These are phyloP conservation scores for Suillus variegatus DNA, from an alignment of 768 basidiomycete genomes.

Conservation along the genomic window DNA sequence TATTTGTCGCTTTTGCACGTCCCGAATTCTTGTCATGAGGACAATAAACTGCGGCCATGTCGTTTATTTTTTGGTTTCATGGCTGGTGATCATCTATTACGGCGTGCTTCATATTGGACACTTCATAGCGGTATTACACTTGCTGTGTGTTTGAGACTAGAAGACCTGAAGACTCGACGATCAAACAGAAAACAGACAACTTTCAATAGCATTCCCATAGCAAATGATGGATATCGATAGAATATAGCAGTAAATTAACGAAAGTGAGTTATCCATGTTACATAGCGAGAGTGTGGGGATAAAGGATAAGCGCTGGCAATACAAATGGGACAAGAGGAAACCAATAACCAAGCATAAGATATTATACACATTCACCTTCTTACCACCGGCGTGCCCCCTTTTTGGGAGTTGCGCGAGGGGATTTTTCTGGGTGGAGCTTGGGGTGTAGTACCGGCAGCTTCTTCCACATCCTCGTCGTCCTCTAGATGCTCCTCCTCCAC, in stretches of 20 bases:
- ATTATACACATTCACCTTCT: neutral
- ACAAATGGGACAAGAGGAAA: neutral
- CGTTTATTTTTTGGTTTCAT: neutral
- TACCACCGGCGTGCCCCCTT: neutral
- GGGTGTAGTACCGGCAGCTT: neutral
- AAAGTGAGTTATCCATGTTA: neutral
- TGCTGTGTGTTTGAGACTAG: neutral
- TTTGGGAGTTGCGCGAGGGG: neutral
- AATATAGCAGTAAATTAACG: constrained; percentile 2
- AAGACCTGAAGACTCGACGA: neutral
- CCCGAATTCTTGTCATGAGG: neutral
- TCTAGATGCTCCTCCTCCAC: constrained; percentile 29
- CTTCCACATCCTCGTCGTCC: constrained; percentile 19
- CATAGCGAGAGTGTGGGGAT: neutral
- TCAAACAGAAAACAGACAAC: neutral
- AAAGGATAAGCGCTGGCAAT: neutral
- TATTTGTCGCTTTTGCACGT: neutral
- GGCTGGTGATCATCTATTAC: neutral
- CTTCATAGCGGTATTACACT: neutral
- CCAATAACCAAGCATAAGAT: constrained; percentile 1
- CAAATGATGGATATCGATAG: constrained; percentile 3
- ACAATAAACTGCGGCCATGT: neutral
- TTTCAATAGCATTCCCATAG: neutral
- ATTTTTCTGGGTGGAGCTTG: neutral
- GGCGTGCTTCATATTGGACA: neutral